Conservation (phyloP, 139 green algal species). For the Chlamydomonas sp. region DNA sequence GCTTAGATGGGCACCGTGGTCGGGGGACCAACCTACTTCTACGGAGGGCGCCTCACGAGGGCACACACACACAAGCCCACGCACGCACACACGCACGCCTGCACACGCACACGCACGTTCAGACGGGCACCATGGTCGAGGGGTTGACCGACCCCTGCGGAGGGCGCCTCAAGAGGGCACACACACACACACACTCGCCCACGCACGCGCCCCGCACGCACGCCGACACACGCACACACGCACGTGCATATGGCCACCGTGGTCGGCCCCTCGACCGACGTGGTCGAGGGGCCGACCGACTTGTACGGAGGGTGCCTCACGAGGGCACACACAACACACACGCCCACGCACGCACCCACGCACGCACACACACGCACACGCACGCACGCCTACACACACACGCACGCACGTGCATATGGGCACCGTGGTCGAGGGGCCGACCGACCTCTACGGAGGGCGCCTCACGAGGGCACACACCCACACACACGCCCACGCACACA, state of each 20-base stretch:
- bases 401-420: no score
- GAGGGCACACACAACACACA: slow-evolving; percentile 7
- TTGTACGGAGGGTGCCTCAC: slow-evolving; percentile 50
- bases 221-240: no score
- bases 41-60: slow-evolving; percentile 37
- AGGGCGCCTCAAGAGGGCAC: slow-evolving; percentile 23
- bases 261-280: no score
- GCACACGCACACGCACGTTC: slow-evolving; percentile 61
- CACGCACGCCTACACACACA: no score
- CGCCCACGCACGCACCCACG: no score
- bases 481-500: no score
- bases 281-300: slow-evolving; percentile 56
- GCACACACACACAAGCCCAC: no score
- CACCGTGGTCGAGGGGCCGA: no score
- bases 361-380: no score
- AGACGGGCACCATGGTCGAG: slow-evolving; percentile 77
- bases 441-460: slow-evolving; percentile 61
- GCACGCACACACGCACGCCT: no score
- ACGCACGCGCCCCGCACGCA: no score
- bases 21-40: slow-evolving; percentile 56
- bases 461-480: slow-evolving; percentile 18
- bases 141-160: slow-evolving; percentile 59
- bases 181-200: slow-evolving; percentile 37
- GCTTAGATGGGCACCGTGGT: slow-evolving; percentile 76
- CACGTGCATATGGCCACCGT: slow-evolving; percentile 74